Evolutionary conservation across 148 eudicot species (phyloP).

Genomic region (Rhododendron mucronatum): DNA sequence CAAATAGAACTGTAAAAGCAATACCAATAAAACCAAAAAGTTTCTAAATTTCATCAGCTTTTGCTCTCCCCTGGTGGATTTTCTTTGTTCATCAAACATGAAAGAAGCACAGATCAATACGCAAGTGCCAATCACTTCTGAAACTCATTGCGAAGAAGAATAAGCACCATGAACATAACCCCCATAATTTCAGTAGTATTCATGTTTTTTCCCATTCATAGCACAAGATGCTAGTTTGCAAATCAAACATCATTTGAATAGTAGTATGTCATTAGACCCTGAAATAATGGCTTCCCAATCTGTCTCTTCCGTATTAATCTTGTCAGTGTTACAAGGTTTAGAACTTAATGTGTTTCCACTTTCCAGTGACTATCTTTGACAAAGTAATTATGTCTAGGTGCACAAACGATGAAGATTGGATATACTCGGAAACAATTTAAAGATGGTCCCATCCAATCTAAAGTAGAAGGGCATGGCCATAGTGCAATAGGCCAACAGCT

Average conservation of each 20-base stretch:
- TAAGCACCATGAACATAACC: neutral
- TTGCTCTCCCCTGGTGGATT: no score
- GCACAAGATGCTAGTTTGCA: neutral
- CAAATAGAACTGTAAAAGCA: no score
- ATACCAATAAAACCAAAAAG: no score
- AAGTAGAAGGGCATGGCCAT: neutral
- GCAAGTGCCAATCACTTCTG: neutral
- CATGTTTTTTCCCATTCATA: neutral
- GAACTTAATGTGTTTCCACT: no score
- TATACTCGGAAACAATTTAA: neutral
- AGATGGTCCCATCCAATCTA: neutral
- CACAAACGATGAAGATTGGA: neutral
- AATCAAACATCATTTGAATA: neutral
- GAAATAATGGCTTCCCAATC: neutral
- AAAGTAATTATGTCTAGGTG: no score
- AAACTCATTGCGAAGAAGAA: neutral
- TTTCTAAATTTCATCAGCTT: no score
- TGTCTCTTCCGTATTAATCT: neutral
- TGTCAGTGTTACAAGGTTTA: no score
- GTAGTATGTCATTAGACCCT: neutral
- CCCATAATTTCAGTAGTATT: no score
- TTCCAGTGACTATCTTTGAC: no score
- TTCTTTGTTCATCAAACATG: neutral
- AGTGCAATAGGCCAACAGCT: neutral
- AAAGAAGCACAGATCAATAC: neutral